Evolutionary conservation across 2,329 filamentous ascomycete genomes (phyloP), one percentile per base, ranked within the genome.

Genomic region (Calonectria henricotiae): DNA sequence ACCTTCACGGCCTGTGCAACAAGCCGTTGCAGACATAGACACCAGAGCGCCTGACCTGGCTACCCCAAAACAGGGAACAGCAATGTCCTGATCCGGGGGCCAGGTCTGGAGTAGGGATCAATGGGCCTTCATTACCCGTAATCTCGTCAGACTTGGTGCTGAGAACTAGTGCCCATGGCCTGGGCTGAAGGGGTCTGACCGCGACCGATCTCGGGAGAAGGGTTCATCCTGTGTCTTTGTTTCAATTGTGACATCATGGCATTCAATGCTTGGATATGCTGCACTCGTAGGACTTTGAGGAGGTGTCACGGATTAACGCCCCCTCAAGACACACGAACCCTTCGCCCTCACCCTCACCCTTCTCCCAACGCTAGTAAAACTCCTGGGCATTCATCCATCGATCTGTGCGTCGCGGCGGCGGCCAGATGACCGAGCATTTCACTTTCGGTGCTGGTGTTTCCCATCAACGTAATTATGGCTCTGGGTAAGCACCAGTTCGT

Each of bases 231-330:
- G 51, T 39, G 32, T 37, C 12, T 20, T 20, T 23, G 51, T 58
- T 58, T 58, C 32, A 30, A 58, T 35, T 39, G 51, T 58, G 51
- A 58, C 51, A 58, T 58, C 51, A 58, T 39, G 51, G 51, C 30
- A 37, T 39, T 37, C 32, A 4, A 23, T 58, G 51, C 51, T 58
- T 58, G 51, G 51, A 39, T 58, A 13, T 58, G 30, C 32, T 37
- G 13, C 51, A 25, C 51, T 35, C 51, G 51, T 25, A 39, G 35
- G 51, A 58, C 51, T 58, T 41, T n/a, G n/a, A 17, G 32, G 23
- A 23, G 20, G 51, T 58, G 51, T 58, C 51, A 58, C 51, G 25
- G 51, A 12, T 58, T 58, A 12, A 58, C 51, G 32, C 35, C 35
- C 51, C 35, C 17, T 4, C 32, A 20, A 37, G 15, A n/a, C 20